Evolutionary conservation across 208 protist species (phyloP).

Genomic region (Crithidia expoeki): DNA sequence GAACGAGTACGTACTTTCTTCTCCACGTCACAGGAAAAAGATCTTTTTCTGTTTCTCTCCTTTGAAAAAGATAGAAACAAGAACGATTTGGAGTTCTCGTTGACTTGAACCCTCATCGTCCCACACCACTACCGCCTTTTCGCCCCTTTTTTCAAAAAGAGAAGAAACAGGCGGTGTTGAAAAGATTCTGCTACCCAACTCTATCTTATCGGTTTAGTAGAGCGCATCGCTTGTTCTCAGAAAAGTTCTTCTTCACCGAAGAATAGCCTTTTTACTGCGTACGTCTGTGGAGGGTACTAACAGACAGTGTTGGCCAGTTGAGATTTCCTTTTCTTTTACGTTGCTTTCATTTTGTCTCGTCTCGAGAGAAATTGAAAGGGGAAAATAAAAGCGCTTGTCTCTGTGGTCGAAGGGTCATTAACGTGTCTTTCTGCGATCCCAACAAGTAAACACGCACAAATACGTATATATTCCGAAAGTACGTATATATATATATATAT

Average conservation of each 20-base stretch:
- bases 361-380: background rate
- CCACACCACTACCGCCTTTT: background rate
- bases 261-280: background rate
- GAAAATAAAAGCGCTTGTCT: background rate
- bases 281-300: conserved; percentile 3
- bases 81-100: conserved; percentile 4
- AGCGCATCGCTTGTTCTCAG: conserved; percentile 9
- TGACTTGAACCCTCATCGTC: conserved; percentile 10
- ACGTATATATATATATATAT: background rate
- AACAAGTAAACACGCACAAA: background rate
- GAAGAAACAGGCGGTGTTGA: background rate
- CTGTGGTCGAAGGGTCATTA: background rate
- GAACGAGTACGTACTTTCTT: background rate
- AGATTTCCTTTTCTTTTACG: background rate
- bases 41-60: conserved; percentile 7
- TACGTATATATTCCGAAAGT: background rate
- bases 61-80: background rate
- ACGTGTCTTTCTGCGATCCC: background rate
- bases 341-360: background rate
- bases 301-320: background rate
- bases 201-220: background rate
- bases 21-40: conserved; percentile 13
- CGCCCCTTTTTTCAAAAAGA: background rate
- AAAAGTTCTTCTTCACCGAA: background rate
- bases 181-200: conserved; percentile 5